Evolutionary conservation across 2,329 filamentous ascomycete species (phyloP), one percentile per base, ranked within the genome.

Genomic region (Colletotrichum phormii): DNA sequence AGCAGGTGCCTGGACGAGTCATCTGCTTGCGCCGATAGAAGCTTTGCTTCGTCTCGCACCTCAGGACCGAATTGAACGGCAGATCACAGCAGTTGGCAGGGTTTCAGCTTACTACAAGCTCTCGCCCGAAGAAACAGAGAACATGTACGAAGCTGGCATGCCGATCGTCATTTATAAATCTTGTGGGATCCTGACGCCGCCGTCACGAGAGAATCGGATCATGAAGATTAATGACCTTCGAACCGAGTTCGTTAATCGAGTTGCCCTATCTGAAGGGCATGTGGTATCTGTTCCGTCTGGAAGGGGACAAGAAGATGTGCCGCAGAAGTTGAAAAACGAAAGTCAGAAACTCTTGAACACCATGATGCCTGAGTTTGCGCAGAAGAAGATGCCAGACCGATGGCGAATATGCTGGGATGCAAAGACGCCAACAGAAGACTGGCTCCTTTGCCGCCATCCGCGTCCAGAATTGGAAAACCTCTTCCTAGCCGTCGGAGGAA

Each of bases 1-100:
- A 6, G 89, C 86, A 0, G 88, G 89, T 0, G 78, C 81, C 29
- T 93, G 89, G 88, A 82, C 81, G 18, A 82, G 81, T 70, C 85
- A 90, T 74, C 81, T 93, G n/a, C 90, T 71, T n/a, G 24, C 68
- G 9, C 63, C 68, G 2, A 31, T 67, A 35, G 68, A 71, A n/a
- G 57, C 66, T 22, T 2, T 29, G 22, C n/a, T 71, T 2, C 35
- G 15, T 13, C 1, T 71, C 18, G 31, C 33, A 13, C 55, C 42
- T 8, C n/a, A 29, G 3, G 57, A 71, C 11, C 63, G 68, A 7
- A 53, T 71, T n/a, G 68, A 71, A 18, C 46, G 37, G 4, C 68
- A 67, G 8, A 57, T 71, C 29, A 60, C 61, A 37, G 68, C 68
- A 18, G 68, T 71, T 5, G 68, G 68, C 2, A 67, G 68, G 42